phyloP scores from a whole-genome alignment of 495 filamentous ascomycete genomes.

The Trichoderma gamsii region DNA sequence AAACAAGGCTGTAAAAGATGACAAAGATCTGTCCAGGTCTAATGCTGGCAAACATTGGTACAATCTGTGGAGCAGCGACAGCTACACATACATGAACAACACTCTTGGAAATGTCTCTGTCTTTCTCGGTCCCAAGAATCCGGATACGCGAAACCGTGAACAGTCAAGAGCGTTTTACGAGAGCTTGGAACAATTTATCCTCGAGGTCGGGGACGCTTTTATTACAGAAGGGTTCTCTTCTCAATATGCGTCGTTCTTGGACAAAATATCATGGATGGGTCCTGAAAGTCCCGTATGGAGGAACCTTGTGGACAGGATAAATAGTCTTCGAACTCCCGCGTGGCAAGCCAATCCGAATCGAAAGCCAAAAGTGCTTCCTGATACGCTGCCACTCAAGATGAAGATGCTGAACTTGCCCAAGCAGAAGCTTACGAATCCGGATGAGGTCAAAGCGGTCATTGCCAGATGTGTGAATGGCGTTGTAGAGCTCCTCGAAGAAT shows the following conservation, averaged over 20 bases:
- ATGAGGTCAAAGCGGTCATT: neutral
- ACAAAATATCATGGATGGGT: neutral
- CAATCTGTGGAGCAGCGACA: neutral
- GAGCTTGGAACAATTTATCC: neutral
- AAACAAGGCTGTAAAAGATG: neutral
- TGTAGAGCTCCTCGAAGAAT: neutral
- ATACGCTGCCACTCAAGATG: conserved; percentile 2
- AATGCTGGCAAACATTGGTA: neutral
- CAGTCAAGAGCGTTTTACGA: neutral
- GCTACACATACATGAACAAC: neutral
- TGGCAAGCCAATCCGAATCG: neutral
- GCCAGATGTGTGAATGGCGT: neutral
- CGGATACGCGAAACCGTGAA: neutral
- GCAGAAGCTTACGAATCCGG: neutral
- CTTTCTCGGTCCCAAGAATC: neutral
- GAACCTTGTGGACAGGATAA: neutral
- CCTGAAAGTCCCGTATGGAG: neutral
- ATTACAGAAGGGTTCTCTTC: neutral
- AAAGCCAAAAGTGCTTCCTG: neutral
- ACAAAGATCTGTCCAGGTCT: neutral
- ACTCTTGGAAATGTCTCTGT: neutral
- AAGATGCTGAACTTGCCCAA: neutral
- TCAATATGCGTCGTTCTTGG: neutral
- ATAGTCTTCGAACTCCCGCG: neutral
- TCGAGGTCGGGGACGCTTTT: neutral